Base-by-base conservation (phyloP, 179 eudicot genomes). In the Sideroxylon spinosum region DNA sequence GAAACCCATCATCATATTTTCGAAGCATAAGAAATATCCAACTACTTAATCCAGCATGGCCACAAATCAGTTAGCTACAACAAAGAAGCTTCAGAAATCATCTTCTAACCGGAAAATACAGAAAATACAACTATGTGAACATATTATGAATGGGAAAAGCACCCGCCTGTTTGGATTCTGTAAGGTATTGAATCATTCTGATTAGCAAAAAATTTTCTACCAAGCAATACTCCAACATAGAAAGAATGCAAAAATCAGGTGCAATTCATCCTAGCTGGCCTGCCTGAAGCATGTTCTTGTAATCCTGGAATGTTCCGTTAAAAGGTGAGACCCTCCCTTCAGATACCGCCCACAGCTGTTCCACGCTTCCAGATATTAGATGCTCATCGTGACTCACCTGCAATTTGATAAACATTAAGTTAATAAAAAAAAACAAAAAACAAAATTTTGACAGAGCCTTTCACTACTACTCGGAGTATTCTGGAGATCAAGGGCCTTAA, bases 331-430 rank as follows among this genome's bases (percentile, higher is more conserved):
- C 91, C 82, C 65, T 87, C 75, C 99, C 98, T 53, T 93, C 87
- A 16, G 97, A 86, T 25, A 95, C 99, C 14, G 78, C 99, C 99
- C 99, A 95, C 77, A 95, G 85, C 88, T 95, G 94, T 49, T 95
- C 98, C 46, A 95, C 99, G 75, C 99, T 95, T 83, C 97, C 97
- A 28, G 99, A 95, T 67, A 93, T 95, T 61, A 95, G 79, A 76
- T 95, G 99, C 79, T 95, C 99, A 56, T 95, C 99, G 83, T 95
- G 99, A 89, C 99, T 95, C 23, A 95, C 99, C 99, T 93, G 94
- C 50, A 80, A 49, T 7, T 37, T 44, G 66, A 11, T 23, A 22
- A 78, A 11, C 2, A 11, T 9, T 37, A 46, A 25, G 46, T 63
- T 74, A 52, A 74, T 52, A 0, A 16, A 64, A 46, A 73, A 8